These are phyloP conservation scores for Malassezia furfur DNA, from an alignment of 1,284 basidiomycete species.

Conservation along the genomic window DNA sequence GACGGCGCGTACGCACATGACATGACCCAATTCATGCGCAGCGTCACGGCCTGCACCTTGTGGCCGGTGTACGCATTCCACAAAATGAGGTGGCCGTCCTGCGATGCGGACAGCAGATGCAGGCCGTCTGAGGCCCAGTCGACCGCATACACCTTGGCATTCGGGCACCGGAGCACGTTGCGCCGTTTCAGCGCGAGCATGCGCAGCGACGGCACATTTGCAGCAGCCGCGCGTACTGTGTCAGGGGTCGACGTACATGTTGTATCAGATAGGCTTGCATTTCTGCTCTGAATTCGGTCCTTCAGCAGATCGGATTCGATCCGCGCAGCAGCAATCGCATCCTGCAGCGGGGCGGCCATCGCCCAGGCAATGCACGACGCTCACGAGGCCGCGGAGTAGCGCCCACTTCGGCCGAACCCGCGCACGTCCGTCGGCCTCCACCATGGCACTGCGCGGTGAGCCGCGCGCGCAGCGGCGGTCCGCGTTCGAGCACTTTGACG, in stretches of 20 bases:
- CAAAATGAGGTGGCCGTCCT: conserved; percentile 97
- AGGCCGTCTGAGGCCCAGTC: conserved; percentile 95
- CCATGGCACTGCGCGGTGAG: background rate
- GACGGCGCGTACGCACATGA: conserved; percentile 97
- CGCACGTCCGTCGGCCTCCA: conserved; percentile 1
- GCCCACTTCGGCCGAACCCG: background rate
- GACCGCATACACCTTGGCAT: conserved; percentile 99
- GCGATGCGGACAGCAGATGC: conserved; percentile 94
- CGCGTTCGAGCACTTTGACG: conserved; percentile 16
- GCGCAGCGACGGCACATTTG: conserved; percentile 76
- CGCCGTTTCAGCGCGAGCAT: conserved; percentile 91
- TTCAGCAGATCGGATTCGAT: conserved; percentile 91
- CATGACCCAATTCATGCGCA: conserved; percentile 98
- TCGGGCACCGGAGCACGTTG: conserved; percentile 85
- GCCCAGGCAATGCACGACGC: background rate
- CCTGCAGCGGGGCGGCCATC: conserved; percentile 44
- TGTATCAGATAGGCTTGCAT: conserved; percentile 90
- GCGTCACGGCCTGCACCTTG: conserved; percentile 96
- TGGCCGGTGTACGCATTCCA: conserved; percentile 99
- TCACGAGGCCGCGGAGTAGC: no score
- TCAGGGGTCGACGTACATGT: conserved; percentile 61
- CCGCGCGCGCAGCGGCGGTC: conserved; percentile 5
- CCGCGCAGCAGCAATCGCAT: conserved; percentile 77
- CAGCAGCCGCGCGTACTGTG: conserved; percentile 4
- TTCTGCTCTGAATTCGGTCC: conserved; percentile 90